phyloP scores from a whole-genome alignment of 2,329 filamentous ascomycete species.

The Cadophora luteo-olivacea region DNA sequence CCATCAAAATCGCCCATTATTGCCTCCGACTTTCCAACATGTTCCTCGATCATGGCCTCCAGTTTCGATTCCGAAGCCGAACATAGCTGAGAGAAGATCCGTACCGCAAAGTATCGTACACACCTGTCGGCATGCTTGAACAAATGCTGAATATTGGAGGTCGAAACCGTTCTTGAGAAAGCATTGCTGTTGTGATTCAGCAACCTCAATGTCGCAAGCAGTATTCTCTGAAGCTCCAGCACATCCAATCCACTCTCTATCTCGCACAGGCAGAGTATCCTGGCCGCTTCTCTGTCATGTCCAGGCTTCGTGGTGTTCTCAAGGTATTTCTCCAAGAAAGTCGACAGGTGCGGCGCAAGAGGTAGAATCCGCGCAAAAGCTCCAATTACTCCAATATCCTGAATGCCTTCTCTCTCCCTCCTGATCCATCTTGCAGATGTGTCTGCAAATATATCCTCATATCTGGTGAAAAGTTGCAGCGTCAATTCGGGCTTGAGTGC shows the following conservation, averaged over 20 bases:
- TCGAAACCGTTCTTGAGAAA: slow-evolving; percentile 70
- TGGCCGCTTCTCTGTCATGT: slow-evolving; percentile 36
- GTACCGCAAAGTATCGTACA: slow-evolving; percentile 81
- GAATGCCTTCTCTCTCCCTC: slow-evolving; percentile 30
- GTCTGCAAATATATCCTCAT: slow-evolving; percentile 79
- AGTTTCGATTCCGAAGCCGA: slow-evolving; percentile 80
- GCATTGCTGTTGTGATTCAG: slow-evolving; percentile 75
- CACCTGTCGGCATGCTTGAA: slow-evolving; percentile 65
- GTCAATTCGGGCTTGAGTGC: slow-evolving; percentile 75
- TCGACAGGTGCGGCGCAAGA: slow-evolving; percentile 79
- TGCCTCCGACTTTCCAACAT: slow-evolving; percentile 65
- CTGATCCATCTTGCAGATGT: slow-evolving; percentile 81
- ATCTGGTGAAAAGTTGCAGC: slow-evolving; percentile 75
- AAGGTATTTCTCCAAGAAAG: slow-evolving; percentile 66
- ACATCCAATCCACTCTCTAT: slow-evolving; percentile 47
- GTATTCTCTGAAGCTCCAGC: slow-evolving; percentile 50
- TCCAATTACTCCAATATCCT: slow-evolving; percentile 58
- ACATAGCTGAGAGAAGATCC: slow-evolving; percentile 80
- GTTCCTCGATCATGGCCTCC: slow-evolving; percentile 71
- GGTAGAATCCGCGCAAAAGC: slow-evolving; percentile 83
- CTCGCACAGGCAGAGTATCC: slow-evolving; percentile 35
- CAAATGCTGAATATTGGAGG: slow-evolving; percentile 71
- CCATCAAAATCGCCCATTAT: slow-evolving; percentile 79
- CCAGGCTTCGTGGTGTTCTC: slow-evolving; percentile 39
- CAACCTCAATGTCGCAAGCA: slow-evolving; percentile 79